Evolutionary conservation across 192 early-diverging fungal genomes (phyloP).

Genomic region (Tieghemiomyces parasiticus): DNA sequence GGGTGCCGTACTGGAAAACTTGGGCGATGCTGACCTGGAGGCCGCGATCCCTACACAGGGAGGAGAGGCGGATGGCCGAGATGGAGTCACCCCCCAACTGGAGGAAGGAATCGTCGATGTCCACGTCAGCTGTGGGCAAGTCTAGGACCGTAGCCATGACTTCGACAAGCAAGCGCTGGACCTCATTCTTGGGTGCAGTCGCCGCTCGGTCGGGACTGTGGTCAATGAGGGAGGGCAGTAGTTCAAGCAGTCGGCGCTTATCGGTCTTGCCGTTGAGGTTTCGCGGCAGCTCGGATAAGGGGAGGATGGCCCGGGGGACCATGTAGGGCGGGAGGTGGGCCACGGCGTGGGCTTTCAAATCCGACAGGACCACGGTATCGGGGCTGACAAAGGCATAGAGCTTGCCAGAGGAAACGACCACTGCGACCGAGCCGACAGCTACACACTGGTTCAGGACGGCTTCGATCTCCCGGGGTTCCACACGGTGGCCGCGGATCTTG

Average conservation of each 20-base stretch:
- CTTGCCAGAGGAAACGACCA: not conserved
- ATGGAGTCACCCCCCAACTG: constrained; percentile 8
- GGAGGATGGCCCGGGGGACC: not conserved
- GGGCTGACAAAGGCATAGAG: not conserved
- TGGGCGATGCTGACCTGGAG: not conserved
- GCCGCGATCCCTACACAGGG: not conserved
- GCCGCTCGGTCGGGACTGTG: no score
- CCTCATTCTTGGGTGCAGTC: not conserved
- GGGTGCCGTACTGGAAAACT: not conserved
- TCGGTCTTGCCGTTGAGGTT: constrained; percentile 2
- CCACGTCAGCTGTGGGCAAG: not conserved
- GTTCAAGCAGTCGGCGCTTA: not conserved
- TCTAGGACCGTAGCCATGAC: not conserved
- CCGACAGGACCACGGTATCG: not conserved
- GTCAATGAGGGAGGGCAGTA: no score
- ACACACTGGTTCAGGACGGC: not conserved
- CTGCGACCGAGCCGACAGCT: not conserved
- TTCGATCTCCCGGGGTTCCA: constrained; percentile 2
- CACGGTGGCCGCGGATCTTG: constrained; percentile 2
- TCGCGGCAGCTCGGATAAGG: not conserved
- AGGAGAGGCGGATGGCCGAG: constrained; percentile 2
- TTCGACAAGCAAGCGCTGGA: not conserved
- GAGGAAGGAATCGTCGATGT: not conserved
- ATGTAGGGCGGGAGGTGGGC: not conserved
- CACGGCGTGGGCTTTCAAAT: not conserved